Percentiles rank a stretch among this genome's conserved stretches.
Conservation (phyloP, 2,329 filamentous ascomycete genomes). For the Coleophoma eucalyptorum region DNA sequence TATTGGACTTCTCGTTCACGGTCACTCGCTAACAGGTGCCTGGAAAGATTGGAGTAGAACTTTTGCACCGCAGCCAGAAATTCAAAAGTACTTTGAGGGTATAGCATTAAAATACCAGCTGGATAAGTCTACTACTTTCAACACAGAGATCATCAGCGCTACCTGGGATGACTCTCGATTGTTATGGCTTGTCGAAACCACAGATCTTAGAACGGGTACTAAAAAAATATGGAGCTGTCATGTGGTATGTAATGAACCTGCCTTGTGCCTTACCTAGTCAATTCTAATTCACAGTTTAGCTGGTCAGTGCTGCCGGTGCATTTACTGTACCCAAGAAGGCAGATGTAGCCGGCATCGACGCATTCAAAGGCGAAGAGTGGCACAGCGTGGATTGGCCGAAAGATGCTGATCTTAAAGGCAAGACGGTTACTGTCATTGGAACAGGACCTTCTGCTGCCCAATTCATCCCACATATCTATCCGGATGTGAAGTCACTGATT, state of each 20-base stretch:
- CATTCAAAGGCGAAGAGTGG: constrained; percentile 41
- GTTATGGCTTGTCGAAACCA: background rate
- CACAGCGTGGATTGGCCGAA: constrained; percentile 51
- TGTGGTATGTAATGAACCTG: background rate
- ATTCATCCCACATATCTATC: constrained; percentile 20
- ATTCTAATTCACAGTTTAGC: background rate
- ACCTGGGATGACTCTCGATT: background rate
- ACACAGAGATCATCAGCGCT: background rate
- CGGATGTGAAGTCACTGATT: background rate
- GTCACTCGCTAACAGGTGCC: no score
- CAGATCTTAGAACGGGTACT: background rate
- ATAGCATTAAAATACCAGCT: background rate
- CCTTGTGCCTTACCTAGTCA: background rate
- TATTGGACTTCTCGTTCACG: no score
- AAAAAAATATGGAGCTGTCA: background rate
- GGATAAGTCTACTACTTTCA: background rate
- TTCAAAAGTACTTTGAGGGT: background rate
- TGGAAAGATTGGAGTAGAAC: background rate
- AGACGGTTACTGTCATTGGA: constrained; percentile 48
- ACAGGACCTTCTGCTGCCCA: constrained; percentile 52
- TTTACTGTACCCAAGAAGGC: background rate
- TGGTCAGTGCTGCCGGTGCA: background rate
- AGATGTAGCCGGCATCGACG: constrained; percentile 31
- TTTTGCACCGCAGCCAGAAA: background rate
- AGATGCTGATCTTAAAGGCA: constrained; percentile 40